phyloP scores from a whole-genome alignment of 2,329 filamentous ascomycete species.

The Cladosporium austrohemisphaericum region DNA sequence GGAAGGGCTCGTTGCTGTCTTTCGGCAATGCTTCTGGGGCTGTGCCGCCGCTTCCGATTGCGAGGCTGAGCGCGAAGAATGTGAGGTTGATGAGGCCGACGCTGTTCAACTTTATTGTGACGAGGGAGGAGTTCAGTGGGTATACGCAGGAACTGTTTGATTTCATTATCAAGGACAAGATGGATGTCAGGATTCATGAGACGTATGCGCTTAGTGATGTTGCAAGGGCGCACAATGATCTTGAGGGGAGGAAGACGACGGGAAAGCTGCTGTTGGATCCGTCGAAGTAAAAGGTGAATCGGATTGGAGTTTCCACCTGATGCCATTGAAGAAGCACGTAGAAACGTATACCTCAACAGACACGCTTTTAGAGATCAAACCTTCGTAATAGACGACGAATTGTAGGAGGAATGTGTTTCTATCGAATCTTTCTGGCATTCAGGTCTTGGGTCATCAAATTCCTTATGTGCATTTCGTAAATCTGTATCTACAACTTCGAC shows the following conservation, averaged over 20 bases:
- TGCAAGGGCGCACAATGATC: conserved; percentile 67
- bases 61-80: conserved; percentile 68
- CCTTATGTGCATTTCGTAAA: not conserved
- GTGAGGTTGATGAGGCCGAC: conserved; percentile 71
- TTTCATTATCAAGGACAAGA: conserved; percentile 63
- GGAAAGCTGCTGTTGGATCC: conserved; percentile 77
- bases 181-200: conserved; percentile 72
- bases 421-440: too few species aligned
- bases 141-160: conserved; percentile 71
- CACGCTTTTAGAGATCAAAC: too few species aligned
- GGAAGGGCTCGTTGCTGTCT: conserved; percentile 72
- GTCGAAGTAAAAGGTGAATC: conserved; percentile 32
- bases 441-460: too few species aligned
- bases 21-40: conserved; percentile 81
- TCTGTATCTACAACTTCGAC: conserved; percentile 20
- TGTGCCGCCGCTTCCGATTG: conserved; percentile 64
- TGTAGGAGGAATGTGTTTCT: too few species aligned
- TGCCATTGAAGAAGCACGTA: too few species aligned
- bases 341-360: too few species aligned
- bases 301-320: too few species aligned
- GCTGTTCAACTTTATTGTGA: conserved; percentile 66
- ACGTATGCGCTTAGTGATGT: conserved; percentile 73
- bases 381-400: too few species aligned
- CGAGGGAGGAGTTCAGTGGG: conserved; percentile 65
- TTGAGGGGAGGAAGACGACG: conserved; percentile 76